phyloP scores from a whole-genome alignment of 345 rosid species.

The Ceriops decandra region DNA sequence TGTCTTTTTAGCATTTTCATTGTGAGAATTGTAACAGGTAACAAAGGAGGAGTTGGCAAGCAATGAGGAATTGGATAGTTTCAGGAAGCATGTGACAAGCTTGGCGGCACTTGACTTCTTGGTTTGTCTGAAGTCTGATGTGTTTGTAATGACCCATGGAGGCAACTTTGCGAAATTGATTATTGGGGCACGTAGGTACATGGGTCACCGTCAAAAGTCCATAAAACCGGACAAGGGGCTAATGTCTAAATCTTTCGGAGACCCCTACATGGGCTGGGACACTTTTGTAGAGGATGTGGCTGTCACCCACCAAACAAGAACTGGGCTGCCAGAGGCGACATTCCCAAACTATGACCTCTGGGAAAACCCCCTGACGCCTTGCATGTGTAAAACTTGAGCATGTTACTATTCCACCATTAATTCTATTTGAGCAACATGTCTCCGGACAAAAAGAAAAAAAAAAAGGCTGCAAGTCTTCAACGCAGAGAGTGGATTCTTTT shows the following conservation, averaged over 20 bases:
- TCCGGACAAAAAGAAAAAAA: not conserved
- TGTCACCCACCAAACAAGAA: conserved; percentile 89
- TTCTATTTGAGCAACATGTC: conserved; percentile 15
- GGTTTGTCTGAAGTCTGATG: conserved; percentile 96
- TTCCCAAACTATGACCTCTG: conserved; percentile 99
- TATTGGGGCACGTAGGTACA: conserved; percentile 91
- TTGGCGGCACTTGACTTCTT: conserved; percentile 96
- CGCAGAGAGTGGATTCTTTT: conserved; percentile 15
- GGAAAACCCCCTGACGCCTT: conserved; percentile 99
- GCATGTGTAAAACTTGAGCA: conserved; percentile 94
- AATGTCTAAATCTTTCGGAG: conserved; percentile 97
- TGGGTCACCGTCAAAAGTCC: conserved; percentile 93
- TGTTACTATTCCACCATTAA: conserved; percentile 7
- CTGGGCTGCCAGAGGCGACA: conserved; percentile 98
- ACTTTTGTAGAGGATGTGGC: conserved; percentile 96
- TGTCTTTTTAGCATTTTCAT: conserved; percentile 4
- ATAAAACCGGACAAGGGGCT: conserved; percentile 99
- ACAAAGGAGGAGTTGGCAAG: conserved; percentile 96
- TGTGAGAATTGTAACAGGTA: conserved; percentile 46
- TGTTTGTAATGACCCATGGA: conserved; percentile 98
- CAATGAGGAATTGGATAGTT: conserved; percentile 67
- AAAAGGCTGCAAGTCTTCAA: too few relatives aligned
- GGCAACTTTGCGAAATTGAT: conserved; percentile 99
- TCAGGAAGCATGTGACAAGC: conserved; percentile 97
- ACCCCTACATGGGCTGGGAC: conserved; percentile 99